These are phyloP conservation scores for Penicillium sp. DNA, from an alignment of 2,329 filamentous ascomycete genomes.

Conservation along the genomic window DNA sequence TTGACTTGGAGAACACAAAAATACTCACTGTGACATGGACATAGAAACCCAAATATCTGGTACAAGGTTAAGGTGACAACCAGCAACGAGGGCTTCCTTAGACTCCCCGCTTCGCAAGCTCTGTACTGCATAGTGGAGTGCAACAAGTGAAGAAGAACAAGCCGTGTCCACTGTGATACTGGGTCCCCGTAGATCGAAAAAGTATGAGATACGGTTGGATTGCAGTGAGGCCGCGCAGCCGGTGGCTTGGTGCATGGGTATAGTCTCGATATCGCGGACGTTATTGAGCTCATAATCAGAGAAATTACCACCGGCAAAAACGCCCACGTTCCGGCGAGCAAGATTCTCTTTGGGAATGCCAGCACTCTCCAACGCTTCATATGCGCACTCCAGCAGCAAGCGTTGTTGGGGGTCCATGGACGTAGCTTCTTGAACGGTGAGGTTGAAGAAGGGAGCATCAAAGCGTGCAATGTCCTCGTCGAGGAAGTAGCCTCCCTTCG, in stretches of 20 bases:
- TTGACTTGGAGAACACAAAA: background rate
- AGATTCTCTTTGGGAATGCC: slow-evolving; percentile 30
- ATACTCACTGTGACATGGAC: slow-evolving; percentile 27
- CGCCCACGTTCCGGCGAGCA: slow-evolving; percentile 24
- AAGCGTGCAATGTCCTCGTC: slow-evolving; percentile 28
- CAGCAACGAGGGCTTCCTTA: slow-evolving; percentile 27
- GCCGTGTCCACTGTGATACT: slow-evolving; percentile 32
- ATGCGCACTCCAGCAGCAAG: slow-evolving; percentile 27
- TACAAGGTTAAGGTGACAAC: slow-evolving; percentile 27
- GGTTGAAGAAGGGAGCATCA: slow-evolving; percentile 30
- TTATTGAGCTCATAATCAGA: slow-evolving; percentile 28
- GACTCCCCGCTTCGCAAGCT: slow-evolving; percentile 27
- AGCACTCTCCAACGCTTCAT: slow-evolving; percentile 32
- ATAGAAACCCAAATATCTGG: slow-evolving; percentile 30
- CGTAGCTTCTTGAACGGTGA: slow-evolving; percentile 26
- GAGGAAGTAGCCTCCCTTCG: slow-evolving; percentile 28
- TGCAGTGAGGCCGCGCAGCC: slow-evolving; percentile 24
- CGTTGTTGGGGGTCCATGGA: slow-evolving; percentile 31
- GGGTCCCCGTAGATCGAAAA: slow-evolving; percentile 31
- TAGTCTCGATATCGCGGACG: slow-evolving; percentile 24
- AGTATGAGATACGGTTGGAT: slow-evolving; percentile 32
- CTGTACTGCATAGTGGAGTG: slow-evolving; percentile 30
- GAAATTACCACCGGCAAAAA: slow-evolving; percentile 25
- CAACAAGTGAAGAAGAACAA: slow-evolving; percentile 30
- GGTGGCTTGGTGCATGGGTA: slow-evolving; percentile 22